Base-by-base conservation (phyloP, 2,329 filamentous ascomycete species). In the Lasiodiplodia citricola region DNA sequence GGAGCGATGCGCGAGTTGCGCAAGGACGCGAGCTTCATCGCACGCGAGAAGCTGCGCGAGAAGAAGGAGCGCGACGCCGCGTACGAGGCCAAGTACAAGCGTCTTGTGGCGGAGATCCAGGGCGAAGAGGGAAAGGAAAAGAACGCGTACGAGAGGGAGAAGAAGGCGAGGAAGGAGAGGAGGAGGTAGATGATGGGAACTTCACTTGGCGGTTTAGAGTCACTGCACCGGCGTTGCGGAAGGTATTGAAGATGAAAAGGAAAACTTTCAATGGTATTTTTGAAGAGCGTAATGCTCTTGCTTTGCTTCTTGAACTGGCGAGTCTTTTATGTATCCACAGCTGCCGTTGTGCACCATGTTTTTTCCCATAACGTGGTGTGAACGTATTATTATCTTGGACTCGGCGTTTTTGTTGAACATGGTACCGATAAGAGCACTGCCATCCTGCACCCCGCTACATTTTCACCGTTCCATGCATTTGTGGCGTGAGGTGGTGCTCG, bases 81-180 rank as follows among this genome's bases (percentile, higher is more conserved):
- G 72, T 98, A 99, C 85, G 95, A 98, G 85, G 92, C 92, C 86
- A 98, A 98, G 87, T 97, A 95, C 85, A 92, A 91, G 86, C 88
- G 91, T 72, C 85, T 99, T 70, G 89, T 98, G 74, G 92, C 94
- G 11, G 94, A 97, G 86, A 97, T 99, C 75, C 95, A 99, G 83
- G 93, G 91, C 73, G 92, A 97, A 83, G 96, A 97, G 80, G 95
- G 95, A 1, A 85, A 87, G 69, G 94, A 96, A 80, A 87, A 89
- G 54, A 98, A 98, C 81, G 88, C 87, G 60, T 98, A 98, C 86
- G 94, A 96, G 82, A 87, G 91, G 75, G 93, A 96, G 85, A 96
- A 90, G 86, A 93, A 93, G 79, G 86, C 87, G 78, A 87, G 94
- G 80, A 93, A 93, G 79, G 86, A 87, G 68, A 35, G 44, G 23